A percentile compares a stretch with the other conserved stretches of the same genome.
phyloP scores from a whole-genome alignment of 2,329 filamentous ascomycete species.

The Stemphylium beticola region DNA sequence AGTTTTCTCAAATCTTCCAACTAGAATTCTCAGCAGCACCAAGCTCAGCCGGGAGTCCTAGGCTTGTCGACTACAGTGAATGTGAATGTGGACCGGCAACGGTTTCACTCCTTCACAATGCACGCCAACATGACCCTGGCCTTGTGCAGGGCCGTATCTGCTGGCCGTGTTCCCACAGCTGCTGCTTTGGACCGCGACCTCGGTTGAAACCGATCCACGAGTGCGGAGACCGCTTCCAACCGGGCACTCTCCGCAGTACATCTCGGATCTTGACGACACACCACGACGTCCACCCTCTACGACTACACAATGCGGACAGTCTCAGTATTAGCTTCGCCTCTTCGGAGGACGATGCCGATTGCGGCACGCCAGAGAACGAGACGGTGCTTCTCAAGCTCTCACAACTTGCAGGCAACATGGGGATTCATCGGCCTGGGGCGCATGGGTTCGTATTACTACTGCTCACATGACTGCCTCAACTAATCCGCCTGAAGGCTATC shows the following conservation, averaged over 20 bases:
- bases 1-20: slow-evolving; percentile 15
- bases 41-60: slow-evolving; percentile 10
- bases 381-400: slow-evolving; percentile 54
- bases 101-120: slow-evolving; percentile 7
- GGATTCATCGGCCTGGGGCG: slow-evolving; percentile 59
- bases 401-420: slow-evolving; percentile 53
- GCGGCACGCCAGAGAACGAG: slow-evolving; percentile 32
- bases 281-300: slow-evolving; percentile 21
- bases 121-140: neutral
- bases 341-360: slow-evolving; percentile 29
- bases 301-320: slow-evolving; percentile 37
- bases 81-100: neutral
- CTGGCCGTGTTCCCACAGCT: slow-evolving; percentile 6
- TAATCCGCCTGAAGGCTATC: slow-evolving; percentile 61
- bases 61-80: slow-evolving; percentile 11
- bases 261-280: slow-evolving; percentile 24
- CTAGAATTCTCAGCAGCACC: slow-evolving; percentile 9
- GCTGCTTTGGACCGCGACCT: slow-evolving; percentile 35
- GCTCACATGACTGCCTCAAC: slow-evolving; percentile 30
- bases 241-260: slow-evolving; percentile 26
- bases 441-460: slow-evolving; percentile 52
- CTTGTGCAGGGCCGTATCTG: slow-evolving; percentile 3
- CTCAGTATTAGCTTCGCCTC: slow-evolving; percentile 36
- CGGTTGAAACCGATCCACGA: slow-evolving; percentile 38
- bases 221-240: slow-evolving; percentile 43